Base-by-base conservation (phyloP, 2,329 filamentous ascomycete genomes). In the Ophiocordyceps camponoti-leonardi region DNA sequence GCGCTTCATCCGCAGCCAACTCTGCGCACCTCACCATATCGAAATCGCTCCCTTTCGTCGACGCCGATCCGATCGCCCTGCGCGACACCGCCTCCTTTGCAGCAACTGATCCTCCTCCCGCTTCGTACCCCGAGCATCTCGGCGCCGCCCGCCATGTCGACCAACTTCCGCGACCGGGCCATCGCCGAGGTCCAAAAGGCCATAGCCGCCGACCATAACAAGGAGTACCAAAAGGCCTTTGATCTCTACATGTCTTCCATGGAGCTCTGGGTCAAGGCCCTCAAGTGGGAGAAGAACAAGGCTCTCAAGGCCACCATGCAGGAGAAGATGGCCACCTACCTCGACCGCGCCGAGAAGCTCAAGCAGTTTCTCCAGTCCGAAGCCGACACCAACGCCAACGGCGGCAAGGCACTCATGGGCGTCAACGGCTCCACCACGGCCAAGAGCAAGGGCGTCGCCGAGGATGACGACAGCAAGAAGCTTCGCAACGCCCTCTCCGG, bases 251-350 rank as follows among this genome's bases (percentile, higher is more conserved):
- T 94, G 71, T 81, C 86, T 54, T 82, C 90, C 44, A 83, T 98
- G 55, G 90, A 98, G 67, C 79, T 96, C 48, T 98, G 96, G 72
- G 94, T 98, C 84, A 83, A 96, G 49, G 92, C 92, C 31, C 75
- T 98, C 49, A 98, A 98, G 72, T 98, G 90, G 90, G 92, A 98
- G 70, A 98, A 96, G 76, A 96, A 95, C 68, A 80, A 84, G 51
- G 90, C 88, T 56, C 88, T 86, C 51, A 96, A 96, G 71, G 87
- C 93, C 61, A 94, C 94, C 77, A 95, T 98, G 64, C 83, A 92
- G 54, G 79, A 84, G 55, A 96, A 96, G 71, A 87, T 88, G 19
- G 84, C 74, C 56, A 90, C 95, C 61, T 98, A 98, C 72, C 94
- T 98, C 83, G 90, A 95, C 66, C 86, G 92, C 50, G 92, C 92